phyloP scores from a whole-genome alignment of 1,284 basidiomycete species.

The Fomitopsis pinicola region DNA sequence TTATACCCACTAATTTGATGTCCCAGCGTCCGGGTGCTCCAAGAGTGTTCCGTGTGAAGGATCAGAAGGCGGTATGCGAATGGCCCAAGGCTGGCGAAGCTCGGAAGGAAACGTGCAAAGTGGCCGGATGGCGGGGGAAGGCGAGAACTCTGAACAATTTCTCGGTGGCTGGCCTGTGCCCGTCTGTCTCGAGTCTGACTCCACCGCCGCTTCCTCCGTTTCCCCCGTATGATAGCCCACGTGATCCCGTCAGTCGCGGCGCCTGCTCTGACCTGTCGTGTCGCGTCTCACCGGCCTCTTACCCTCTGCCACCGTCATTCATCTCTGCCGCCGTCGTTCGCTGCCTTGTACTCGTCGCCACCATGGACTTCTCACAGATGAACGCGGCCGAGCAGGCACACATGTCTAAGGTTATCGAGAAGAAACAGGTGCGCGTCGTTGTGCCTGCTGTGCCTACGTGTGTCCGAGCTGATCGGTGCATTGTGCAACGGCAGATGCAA shows the following conservation, averaged over 20 bases:
- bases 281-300: neutral
- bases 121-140: neutral
- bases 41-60: neutral
- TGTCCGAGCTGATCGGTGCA: constrained; percentile 8
- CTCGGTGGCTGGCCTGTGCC: neutral
- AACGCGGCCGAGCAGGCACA: constrained; percentile 86
- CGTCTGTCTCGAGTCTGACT: neutral
- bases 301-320: neutral
- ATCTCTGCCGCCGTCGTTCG: neutral
- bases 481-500: constrained; percentile 72
- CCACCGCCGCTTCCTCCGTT: neutral
- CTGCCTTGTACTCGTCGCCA: constrained; percentile 6
- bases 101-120: neutral
- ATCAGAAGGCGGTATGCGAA: constrained; percentile 6
- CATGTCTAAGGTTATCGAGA: constrained; percentile 88
- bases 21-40: neutral
- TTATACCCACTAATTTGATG: constrained; percentile 17
- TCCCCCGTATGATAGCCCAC: neutral
- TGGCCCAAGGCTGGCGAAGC: constrained; percentile 1
- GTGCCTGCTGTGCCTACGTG: neutral
- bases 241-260: neutral
- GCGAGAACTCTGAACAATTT: constrained; percentile 1
- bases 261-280: neutral
- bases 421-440: constrained; percentile 75
- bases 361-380: constrained; percentile 85